Evolutionary conservation across 2,329 filamentous ascomycete species (phyloP), one percentile per base, ranked within the genome.

Genomic region (Aspergillus brunneoviolaceus): DNA sequence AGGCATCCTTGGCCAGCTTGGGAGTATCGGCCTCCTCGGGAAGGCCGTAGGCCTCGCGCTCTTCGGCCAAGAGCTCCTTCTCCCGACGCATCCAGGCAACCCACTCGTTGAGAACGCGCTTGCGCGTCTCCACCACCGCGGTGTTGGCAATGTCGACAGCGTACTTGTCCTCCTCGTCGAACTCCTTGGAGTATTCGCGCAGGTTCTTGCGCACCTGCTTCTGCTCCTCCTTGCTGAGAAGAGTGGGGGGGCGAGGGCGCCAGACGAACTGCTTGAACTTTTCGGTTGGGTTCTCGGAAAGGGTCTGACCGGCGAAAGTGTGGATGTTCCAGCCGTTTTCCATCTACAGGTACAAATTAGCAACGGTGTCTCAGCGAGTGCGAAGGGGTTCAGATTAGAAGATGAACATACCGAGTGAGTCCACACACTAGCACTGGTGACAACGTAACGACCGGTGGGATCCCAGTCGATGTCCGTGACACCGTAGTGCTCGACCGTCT

Each of bases 321-420:
- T 97, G 98, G 63, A 99, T 82, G 77, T 98, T 94, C 83, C 96
- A 99, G 65, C 95, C 95, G 76, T 98, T 99, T 83, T 99, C 95
- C 92, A 98, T 96, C 91, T 96, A 73, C 52, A 35, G 35, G 31
- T 6, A 35, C 9, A 35, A 4, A 14, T 52, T 21, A 53, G 52
- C 73, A 69, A 72, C 68, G 61, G 61, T 49, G 58, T 60, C 51
- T 55, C 51, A 29, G 27, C 27, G 7, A 29, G 27, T 29, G 6
- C 7, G 7, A 29, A 29, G 27, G 7, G 7, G 2, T 29, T 29
- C 2, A 29, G 9, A 29, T 29, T 29, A 2, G 3, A 29, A 49
- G 21, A 35, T 16, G 16, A 39, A 81, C 91, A 82, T 89, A 96
- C 93, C 69, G 89, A 85, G 78, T 98, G 94, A 79, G 96, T 97